Base-by-base conservation (phyloP, 176 grass and related monocot genomes). In the Tillandsia fasciculata region DNA sequence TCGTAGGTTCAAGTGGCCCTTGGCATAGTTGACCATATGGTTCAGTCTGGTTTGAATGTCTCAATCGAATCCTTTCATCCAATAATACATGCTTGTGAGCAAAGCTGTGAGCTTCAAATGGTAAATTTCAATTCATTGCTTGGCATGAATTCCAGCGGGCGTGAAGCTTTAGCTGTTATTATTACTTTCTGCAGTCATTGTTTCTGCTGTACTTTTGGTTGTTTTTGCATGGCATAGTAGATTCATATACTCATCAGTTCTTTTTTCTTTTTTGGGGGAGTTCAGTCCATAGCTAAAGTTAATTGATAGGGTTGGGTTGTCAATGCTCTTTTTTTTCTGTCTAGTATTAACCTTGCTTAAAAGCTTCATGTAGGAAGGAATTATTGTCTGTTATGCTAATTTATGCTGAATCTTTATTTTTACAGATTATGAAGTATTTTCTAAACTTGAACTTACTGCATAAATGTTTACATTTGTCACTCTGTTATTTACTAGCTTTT, bases 1-100 rank as follows among this genome's bases (percentile, higher is more conserved):
- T 48, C 77, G 64, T 89, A 97, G 89, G 81, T 83, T 12, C 48
- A 64, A 74, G 73, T 84, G 81, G 86, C 93, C 78, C 89, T 97
- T 90, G 89, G 83, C 72, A 29, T 85, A 76, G 81, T 78, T 61
- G 93, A 92, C 24, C 49, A 69, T 67, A 81, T 92, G 75, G 87
- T 81, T 79, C 79, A 87, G 75, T 90, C 79, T 61, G 69, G 76
- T 84, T 78, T 88, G 23, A 52, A 50, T 81, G 84, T 83, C 49
- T 33, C 86, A 68, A 70, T 87, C 81, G 81, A 90, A 83, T 71
- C 75, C 51, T 83, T 97, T 77, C 48, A 83, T 82, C 84, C 81
- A 77, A 87, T 97, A 76, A 83, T 97, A 78, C 72, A 92, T 50
- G 70, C 81, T 64, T 97, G 93, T 81, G 86, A 92, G 22, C 77